Base-by-base conservation (phyloP, 768 basidiomycete species). In the Pleurotus platypus region DNA sequence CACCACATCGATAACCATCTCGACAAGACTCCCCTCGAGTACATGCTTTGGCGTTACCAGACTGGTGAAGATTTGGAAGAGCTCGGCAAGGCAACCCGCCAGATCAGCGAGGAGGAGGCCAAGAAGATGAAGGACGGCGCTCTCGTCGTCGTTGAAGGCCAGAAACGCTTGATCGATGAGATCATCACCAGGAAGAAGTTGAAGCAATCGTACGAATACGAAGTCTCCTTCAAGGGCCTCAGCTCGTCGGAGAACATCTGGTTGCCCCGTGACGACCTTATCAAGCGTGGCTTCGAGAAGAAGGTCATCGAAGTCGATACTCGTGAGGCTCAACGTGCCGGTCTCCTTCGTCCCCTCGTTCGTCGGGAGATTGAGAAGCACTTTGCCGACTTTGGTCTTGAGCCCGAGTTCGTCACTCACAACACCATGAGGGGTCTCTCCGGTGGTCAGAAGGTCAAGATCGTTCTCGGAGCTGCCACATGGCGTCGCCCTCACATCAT, bases 1-100 rank as follows among this genome's bases (percentile, higher is more conserved):
- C 95, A 98, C 81, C 95, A 98, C 74, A 98, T 98, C 69, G 95
- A 98, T 72, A 78, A 93, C 73, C 95, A 98, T 70, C 91, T 98
- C 70, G 95, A 98, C 83, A 96, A 94, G 84, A 98, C 95, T 12
- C 92, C 95, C 49, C 87, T 98, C 66, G 95, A 98, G 78, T 98
- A 98, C 83, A 94, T 98, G 92, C 79, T 98, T 63, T 98, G 95
- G 95, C 94, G 95, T 77, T 98, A 97, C 86, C 95, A 98, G 84
- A 98, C 95, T 58, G 95, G 95, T 73, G 95, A 98, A 75, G 95
- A 98, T 81, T 75, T 97, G 71, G 95, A 98, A 78, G 95, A 97
- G 79, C 83, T 98, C 85, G 77, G 76, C 76, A 98, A 97, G 84
- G 94, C 92, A 57, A 86, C 74, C 72, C 90, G 93, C 63, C 80